Evolutionary conservation across 768 basidiomycete species (phyloP), one percentile per base, ranked within the genome.

Genomic region (Podaxis carcinomalis): DNA sequence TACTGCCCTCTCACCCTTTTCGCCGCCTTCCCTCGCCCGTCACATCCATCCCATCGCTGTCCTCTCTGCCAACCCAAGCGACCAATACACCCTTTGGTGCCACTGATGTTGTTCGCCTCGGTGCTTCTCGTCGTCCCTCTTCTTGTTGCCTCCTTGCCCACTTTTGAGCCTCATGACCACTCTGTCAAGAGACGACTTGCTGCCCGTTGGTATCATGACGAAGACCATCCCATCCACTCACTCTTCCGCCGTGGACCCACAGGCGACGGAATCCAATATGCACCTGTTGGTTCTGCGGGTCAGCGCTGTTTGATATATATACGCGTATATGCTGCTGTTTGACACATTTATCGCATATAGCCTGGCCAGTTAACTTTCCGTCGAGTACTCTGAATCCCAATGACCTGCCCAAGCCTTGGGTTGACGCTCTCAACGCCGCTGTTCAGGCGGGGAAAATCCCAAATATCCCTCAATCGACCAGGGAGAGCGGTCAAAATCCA

Each of bases 371-470:
- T 11, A 78, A 77, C 21, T 93, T 83, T 71, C 92, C 93, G 10
- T 44, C 62, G 14, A 72, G 62, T 7, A 62, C 75, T 5, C 83
- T 85, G n/a, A 80, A 86, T 62, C 69, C 78, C 0, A 68, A 70
- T 36, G 62, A 68, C 6, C 76, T 92, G 61, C 93, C 93, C 13
- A 70, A 79, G 61, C 76, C 74, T 32, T 97, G 95, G 95, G 67
- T 83, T 27, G 81, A 83, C 67, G 90, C 92, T 5, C 78, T 95
- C 63, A 77, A 83, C 53, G 78, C 76, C 16, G 90, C 89, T n/a
- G 77, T 87, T 16, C 68, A 78, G 1, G 83, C 86, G 4, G 88
- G 90, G 35, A 83, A 81, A 64, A 90, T 96, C 56, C 94, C 95
- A 0, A 70, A 84, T 63, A 76, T 94, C 60, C 83, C 87, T 1